Evolutionary conservation across 805 yeast species (phyloP), one percentile per base, ranked within the genome.

Genomic region (Kurtzmaniella fragi): DNA sequence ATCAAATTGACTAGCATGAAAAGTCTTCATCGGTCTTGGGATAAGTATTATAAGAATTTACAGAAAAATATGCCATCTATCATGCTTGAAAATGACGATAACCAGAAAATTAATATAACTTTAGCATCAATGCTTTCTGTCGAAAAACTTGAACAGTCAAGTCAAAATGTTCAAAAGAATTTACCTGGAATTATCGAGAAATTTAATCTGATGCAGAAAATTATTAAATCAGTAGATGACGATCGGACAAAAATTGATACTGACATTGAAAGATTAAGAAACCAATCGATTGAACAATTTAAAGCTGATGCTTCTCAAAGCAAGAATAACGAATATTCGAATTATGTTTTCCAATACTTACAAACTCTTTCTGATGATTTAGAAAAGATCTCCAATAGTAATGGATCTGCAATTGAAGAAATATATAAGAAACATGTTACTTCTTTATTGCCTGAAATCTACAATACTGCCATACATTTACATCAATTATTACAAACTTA

Each of bases 181-280:
- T 42, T 68, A n/a, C 72, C 75, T 1, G 20, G 26, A 9, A 46
- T 67, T 1, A 47, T 64, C 8, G 43, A 43, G 9, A 52, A 48
- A 32, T 66, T 65, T 44, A 56, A 61, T n/a, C 41, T 44, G 2
- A 52, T 73, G 44, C 58, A 64, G 28, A 41, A 52, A 2, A 49
- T 49, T 1, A 57, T 79, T 1, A 68, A 64, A 25, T 40, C 39
- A 1, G 71, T 71, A 10, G 64, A 67, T 28, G 56, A 46, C 7
- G 65, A 66, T 4, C 65, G 67, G 34, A 39, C 61, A 2, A 41
- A 35, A 0, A 58, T 79, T 5, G 72, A 71, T 15, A 50, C 52
- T 27, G 62, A 61, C 10, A 68, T 77, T 27, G 77, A 74, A 40
- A 12, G 40, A 2, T 59, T 70, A 31, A 59, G 75, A 28, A 52